A percentile compares a stretch with the other conserved stretches of the same genome.
phyloP scores from a whole-genome alignment of 768 basidiomycete species.

The Coprinopsis marcescibilis region DNA sequence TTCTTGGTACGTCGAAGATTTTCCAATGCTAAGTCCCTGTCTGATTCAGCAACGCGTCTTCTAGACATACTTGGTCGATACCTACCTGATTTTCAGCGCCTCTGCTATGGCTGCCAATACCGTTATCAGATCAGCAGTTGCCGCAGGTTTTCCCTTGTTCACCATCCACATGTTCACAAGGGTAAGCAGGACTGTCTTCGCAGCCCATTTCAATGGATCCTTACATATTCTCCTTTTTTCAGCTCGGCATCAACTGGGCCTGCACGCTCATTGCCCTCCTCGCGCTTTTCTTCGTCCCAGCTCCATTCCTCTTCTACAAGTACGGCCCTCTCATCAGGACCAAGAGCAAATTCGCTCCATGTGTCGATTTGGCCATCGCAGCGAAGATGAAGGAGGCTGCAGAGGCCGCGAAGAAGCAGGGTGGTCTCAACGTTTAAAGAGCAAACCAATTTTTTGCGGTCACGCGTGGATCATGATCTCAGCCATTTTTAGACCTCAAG shows the following conservation, averaged over 20 bases:
- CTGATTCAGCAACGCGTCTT: neutral
- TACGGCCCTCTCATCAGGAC: slow-evolving; percentile 55
- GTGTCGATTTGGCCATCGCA: slow-evolving; percentile 40
- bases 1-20: slow-evolving; percentile 47
- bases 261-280: slow-evolving; percentile 52
- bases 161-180: slow-evolving; percentile 57
- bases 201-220: neutral
- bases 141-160: slow-evolving; percentile 61
- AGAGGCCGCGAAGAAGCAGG: slow-evolving; percentile 16
- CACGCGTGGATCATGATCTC: too few relatives aligned
- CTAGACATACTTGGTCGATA: slow-evolving; percentile 53
- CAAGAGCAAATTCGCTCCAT: slow-evolving; percentile 52
- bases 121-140: slow-evolving; percentile 50
- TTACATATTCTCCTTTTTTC: slow-evolving; percentile 2
- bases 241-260: slow-evolving; percentile 50
- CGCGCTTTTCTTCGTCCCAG: slow-evolving; percentile 51
- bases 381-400: slow-evolving; percentile 30
- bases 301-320: slow-evolving; percentile 65
- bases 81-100: slow-evolving; percentile 45
- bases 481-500: too few relatives aligned
- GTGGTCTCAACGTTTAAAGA: too few relatives aligned
- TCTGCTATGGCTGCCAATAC: slow-evolving; percentile 62
- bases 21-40: neutral
- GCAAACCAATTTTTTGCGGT: too few relatives aligned
- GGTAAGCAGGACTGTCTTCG: slow-evolving; percentile 24